Conservation (phyloP, 1,139 yeast species). For the Wickerhamiella infanticola region DNA sequence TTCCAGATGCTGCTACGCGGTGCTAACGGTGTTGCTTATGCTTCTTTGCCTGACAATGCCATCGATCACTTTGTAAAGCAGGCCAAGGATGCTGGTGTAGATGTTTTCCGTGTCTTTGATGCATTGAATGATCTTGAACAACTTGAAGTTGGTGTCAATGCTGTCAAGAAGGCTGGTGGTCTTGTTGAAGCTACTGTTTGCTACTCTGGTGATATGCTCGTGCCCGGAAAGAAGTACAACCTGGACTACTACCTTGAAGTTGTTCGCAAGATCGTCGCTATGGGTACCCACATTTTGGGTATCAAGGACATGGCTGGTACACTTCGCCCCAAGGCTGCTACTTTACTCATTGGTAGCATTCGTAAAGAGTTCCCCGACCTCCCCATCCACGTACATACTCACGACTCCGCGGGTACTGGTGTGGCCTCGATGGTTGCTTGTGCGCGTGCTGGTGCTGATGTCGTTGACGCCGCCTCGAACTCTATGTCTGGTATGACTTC, state of each 20-base stretch:
- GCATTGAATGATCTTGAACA: constrained; percentile 95
- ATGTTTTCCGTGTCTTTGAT: constrained; percentile 93
- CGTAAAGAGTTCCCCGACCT: constrained; percentile 80
- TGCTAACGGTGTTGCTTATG: constrained; percentile 97
- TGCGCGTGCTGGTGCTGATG: constrained; percentile 95
- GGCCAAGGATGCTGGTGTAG: constrained; percentile 94
- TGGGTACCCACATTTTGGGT: constrained; percentile 96
- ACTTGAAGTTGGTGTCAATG: constrained; percentile 92
- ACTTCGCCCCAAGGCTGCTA: constrained; percentile 88
- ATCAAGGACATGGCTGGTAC: constrained; percentile 99
- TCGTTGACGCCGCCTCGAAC: constrained; percentile 93
- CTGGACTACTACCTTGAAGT: constrained; percentile 73
- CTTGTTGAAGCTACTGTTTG: constrained; percentile 97
- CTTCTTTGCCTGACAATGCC: constrained; percentile 95
- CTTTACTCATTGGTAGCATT: constrained; percentile 56
- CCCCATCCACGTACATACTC: constrained; percentile 97
- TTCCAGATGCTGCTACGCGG: constrained; percentile 99
- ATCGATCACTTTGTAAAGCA: constrained; percentile 90
- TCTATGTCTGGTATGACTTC: constrained; percentile 98
- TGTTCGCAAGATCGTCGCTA: constrained; percentile 67
- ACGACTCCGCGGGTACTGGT: constrained; percentile 99
- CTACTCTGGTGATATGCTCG: constrained; percentile 97
- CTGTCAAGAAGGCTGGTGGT: constrained; percentile 96
- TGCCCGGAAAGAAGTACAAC: constrained; percentile 89
- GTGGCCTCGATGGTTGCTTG: constrained; percentile 92